A percentile compares a stretch with the other conserved stretches of the same genome.
Evolutionary conservation across 257 asterid species (phyloP).

Genomic region (Solanum dulcamara): DNA sequence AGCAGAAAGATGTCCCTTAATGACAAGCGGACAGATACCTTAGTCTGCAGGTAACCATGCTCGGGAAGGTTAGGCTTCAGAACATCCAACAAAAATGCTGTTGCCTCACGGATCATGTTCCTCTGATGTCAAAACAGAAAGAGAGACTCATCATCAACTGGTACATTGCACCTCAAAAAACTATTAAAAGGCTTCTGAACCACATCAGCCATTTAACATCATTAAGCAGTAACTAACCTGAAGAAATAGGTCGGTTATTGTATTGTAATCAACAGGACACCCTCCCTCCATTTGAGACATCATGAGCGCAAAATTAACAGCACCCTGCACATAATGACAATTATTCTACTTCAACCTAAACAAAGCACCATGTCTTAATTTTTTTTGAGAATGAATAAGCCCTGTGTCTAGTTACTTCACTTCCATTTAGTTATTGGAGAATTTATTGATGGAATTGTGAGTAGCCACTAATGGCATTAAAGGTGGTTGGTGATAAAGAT

Average conservation of each 20-base stretch:
- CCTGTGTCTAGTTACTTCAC: not conserved
- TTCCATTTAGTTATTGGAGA: not conserved
- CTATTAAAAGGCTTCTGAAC: not conserved
- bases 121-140: constrained; percentile 37
- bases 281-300: constrained; percentile 99
- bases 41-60: constrained; percentile 89
- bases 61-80: constrained; percentile 96
- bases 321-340: constrained; percentile 56
- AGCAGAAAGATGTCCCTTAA: not conserved
- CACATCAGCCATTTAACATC: not conserved
- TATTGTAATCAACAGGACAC: constrained; percentile 95
- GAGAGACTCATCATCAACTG: not conserved
- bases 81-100: constrained; percentile 96
- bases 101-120: constrained; percentile 98
- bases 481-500: not conserved
- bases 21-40: constrained; percentile 30
- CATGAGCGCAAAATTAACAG: constrained; percentile 99
- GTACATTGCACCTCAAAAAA: not conserved
- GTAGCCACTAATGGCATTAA: not conserved
- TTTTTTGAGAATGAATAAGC: not conserved
- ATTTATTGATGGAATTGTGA: not conserved
- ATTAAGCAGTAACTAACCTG: constrained; percentile 41
- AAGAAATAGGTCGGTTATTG: constrained; percentile 96
- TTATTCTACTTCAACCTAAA: not conserved
- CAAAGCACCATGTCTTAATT: not conserved